phyloP scores from a whole-genome alignment of 192 early-diverging fungal genomes.

The Geranomyces michiganensis region DNA sequence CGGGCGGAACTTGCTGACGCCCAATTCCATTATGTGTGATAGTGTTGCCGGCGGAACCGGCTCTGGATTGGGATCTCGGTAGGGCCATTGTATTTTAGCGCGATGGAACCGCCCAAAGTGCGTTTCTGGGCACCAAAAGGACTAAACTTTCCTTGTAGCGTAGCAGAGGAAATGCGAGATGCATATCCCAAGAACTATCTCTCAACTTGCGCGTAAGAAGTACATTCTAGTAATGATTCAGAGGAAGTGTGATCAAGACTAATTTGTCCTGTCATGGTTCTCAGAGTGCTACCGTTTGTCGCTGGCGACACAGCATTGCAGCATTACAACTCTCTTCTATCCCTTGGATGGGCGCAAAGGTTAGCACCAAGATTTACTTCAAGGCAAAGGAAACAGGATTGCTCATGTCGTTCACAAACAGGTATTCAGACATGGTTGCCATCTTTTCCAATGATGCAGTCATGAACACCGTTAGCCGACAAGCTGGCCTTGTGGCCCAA shows the following conservation, averaged over 20 bases:
- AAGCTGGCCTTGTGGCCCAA: slow-evolving; percentile 17
- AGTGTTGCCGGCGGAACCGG: slow-evolving; percentile 53
- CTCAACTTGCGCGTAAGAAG: slow-evolving; percentile 38
- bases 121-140: too few relatives aligned
- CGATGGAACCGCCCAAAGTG: too few relatives aligned
- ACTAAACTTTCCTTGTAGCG: slow-evolving; percentile 7
- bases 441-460: slow-evolving; percentile 43
- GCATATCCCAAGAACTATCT: slow-evolving; percentile 33
- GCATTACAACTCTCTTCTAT: slow-evolving; percentile 50
- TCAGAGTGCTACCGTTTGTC: slow-evolving; percentile 41
- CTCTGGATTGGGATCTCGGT: slow-evolving; percentile 48
- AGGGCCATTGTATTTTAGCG: background rate
- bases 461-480: slow-evolving; percentile 27
- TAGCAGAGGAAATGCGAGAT: slow-evolving; percentile 46
- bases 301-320: slow-evolving; percentile 51
- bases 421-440: slow-evolving; percentile 33
- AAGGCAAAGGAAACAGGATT: too few relatives aligned
- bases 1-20: too few relatives aligned
- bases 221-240: too few relatives aligned
- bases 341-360: slow-evolving; percentile 41
- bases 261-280: background rate
- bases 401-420: background rate
- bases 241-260: background rate
- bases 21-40: background rate
- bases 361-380: too few relatives aligned